Conservation (phyloP, 2,329 filamentous ascomycete species). For the Epichloe amarillans region DNA sequence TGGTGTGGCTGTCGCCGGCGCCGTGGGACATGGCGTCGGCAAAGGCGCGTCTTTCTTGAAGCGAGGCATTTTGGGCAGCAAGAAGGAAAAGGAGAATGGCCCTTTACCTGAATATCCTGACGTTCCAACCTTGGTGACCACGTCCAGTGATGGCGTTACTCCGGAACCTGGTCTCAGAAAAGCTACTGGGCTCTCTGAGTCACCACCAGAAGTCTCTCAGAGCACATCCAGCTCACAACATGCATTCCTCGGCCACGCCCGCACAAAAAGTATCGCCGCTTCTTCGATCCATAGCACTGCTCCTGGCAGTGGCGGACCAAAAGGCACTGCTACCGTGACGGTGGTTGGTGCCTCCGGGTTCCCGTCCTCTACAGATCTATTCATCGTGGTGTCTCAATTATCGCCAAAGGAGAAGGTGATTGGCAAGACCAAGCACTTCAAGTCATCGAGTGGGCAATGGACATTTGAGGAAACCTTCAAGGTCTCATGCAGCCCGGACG, state of each 20-base stretch:
- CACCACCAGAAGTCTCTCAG: conserved; percentile 17
- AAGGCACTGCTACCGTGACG: conserved; percentile 67
- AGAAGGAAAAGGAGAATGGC: conserved; percentile 48
- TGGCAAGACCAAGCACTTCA: conserved; percentile 86
- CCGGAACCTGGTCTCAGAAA: conserved; percentile 27
- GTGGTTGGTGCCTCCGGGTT: conserved; percentile 69
- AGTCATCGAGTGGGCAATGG: conserved; percentile 52
- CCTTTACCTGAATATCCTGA: conserved; percentile 28
- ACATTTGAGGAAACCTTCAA: conserved; percentile 71
- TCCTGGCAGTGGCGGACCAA: conserved; percentile 40
- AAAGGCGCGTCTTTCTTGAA: conserved; percentile 86
- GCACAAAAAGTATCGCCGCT: conserved; percentile 46
- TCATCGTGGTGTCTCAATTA: conserved; percentile 57
- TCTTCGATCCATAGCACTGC: conserved; percentile 55
- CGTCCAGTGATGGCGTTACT: conserved; percentile 21
- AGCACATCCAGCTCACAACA: conserved; percentile 15
- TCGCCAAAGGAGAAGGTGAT: conserved; percentile 62
- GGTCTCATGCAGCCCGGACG: conserved; percentile 63
- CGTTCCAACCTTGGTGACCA: conserved; percentile 20
- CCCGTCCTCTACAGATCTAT: conserved; percentile 64
- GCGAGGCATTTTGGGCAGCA: conserved; percentile 65
- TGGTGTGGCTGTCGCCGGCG: conserved; percentile 60
- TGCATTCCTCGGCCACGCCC: conserved; percentile 25
- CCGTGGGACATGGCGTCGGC: conserved; percentile 64
- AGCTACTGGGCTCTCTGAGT: conserved; percentile 24